These are phyloP conservation scores for Flagelloscypha sp. DNA, from an alignment of 768 basidiomycete species.

Conservation along the genomic window DNA sequence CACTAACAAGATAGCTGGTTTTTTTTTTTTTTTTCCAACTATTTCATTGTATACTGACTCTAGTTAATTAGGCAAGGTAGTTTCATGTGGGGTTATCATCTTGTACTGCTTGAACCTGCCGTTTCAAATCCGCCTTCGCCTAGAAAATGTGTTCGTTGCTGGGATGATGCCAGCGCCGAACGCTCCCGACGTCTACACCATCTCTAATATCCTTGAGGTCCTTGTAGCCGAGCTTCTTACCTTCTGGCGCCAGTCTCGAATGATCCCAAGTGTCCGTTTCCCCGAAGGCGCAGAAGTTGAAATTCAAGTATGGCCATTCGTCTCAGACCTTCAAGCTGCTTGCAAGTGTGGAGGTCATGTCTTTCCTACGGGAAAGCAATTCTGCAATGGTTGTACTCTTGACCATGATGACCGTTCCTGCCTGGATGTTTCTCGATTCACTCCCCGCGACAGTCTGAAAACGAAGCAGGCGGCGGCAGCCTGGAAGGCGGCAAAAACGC, in stretches of 20 bases:
- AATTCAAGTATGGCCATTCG: conserved; percentile 13
- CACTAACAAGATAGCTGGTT: conserved; percentile 24
- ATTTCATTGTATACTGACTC: too few relatives aligned
- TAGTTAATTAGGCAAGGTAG: conserved; percentile 11
- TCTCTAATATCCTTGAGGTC: conserved; percentile 14
- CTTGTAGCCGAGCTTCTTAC: too few relatives aligned
- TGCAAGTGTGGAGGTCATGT: conserved; percentile 17
- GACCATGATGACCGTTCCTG: conserved; percentile 10
- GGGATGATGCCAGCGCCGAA: conserved; percentile 26
- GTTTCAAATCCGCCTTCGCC: conserved; percentile 14
- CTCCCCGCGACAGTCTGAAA: conserved; percentile 8
- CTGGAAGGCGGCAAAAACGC: conserved; percentile 13
- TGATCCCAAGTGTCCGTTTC: too few relatives aligned
- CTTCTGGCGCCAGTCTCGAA: too few relatives aligned
- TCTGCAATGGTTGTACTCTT: conserved; percentile 19
- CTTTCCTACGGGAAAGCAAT: conserved; percentile 7
- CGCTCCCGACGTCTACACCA: conserved; percentile 14
- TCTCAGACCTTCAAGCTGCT: conserved; percentile 17
- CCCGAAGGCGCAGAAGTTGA: conserved; percentile 10
- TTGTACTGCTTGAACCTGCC: conserved; percentile 29
- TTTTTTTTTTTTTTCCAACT: conserved; percentile 1
- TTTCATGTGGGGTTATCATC: conserved; percentile 21
- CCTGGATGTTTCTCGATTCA: conserved; percentile 13
- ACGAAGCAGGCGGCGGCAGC: conserved; percentile 11
- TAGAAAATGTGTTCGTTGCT: conserved; percentile 25